phyloP scores from a whole-genome alignment of 352 stramenopile genomes.

The Aphanomyces invadans region DNA sequence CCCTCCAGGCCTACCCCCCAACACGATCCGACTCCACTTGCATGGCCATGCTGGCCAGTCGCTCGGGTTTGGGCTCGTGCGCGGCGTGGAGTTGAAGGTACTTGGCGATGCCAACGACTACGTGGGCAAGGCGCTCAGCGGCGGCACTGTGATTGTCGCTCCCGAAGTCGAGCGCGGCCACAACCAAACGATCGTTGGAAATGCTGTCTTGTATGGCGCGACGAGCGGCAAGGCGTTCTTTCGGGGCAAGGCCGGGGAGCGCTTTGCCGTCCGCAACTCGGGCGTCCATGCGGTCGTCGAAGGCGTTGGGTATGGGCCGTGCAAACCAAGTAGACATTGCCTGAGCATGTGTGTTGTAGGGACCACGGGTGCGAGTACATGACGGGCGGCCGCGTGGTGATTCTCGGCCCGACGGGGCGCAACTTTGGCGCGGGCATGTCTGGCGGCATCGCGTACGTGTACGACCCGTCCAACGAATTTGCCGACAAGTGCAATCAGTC shows the following conservation, averaged over 20 bases:
- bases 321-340: no score
- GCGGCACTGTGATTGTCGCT: slow-evolving; percentile 89
- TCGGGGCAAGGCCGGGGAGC: slow-evolving; percentile 91
- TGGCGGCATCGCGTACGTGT: slow-evolving; percentile 94
- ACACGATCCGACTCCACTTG: slow-evolving; percentile 92
- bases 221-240: slow-evolving; percentile 93
- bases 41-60: slow-evolving; percentile 90
- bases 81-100: slow-evolving; percentile 87
- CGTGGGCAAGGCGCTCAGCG: slow-evolving; percentile 91
- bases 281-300: slow-evolving; percentile 94
- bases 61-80: slow-evolving; percentile 89
- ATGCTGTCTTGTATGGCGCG: slow-evolving; percentile 92
- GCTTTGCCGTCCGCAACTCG: slow-evolving; percentile 95
- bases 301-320: slow-evolving; percentile 85
- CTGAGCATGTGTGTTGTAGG: no score
- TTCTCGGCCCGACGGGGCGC: slow-evolving; percentile 88
- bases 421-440: slow-evolving; percentile 97
- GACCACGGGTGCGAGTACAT: slow-evolving; percentile 98
- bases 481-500: slow-evolving; percentile 93
- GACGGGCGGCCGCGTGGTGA: slow-evolving; percentile 92
- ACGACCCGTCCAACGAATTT: slow-evolving; percentile 91
- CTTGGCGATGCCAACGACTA: slow-evolving; percentile 96
- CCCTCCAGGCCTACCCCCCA: slow-evolving; percentile 77
- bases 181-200: slow-evolving; percentile 89
- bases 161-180: slow-evolving; percentile 64